phyloP scores from a whole-genome alignment of 1,139 yeast species.

The Chernovozyma sophiae-reginae region DNA sequence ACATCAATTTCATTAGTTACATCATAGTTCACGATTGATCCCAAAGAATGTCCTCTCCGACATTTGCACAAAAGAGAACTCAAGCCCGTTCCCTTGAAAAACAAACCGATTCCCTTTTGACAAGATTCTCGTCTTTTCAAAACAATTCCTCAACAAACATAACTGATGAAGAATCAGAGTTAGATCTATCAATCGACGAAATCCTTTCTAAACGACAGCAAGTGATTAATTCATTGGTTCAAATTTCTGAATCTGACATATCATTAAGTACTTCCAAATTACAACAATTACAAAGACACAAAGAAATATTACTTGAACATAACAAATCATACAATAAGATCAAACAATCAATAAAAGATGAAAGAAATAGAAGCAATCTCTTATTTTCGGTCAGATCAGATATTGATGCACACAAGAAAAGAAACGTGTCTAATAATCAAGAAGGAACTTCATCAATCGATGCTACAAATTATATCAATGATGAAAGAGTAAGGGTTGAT shows the following conservation, averaged over 20 bases:
- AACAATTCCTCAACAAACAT: slow-evolving; percentile 19
- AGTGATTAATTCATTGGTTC: slow-evolving; percentile 29
- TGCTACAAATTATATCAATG: slow-evolving; percentile 64
- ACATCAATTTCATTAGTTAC: too few relatives aligned
- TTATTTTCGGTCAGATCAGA: slow-evolving; percentile 75
- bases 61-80: slow-evolving; percentile 37
- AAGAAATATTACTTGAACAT: slow-evolving; percentile 72
- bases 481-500: slow-evolving; percentile 73
- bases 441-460: slow-evolving; percentile 22
- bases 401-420: slow-evolving; percentile 55
- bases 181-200: slow-evolving; percentile 48
- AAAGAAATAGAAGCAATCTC: slow-evolving; percentile 70
- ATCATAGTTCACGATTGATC: too few relatives aligned
- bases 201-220: slow-evolving; percentile 31
- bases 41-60: slow-evolving; percentile 33
- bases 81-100: slow-evolving; percentile 40
- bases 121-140: slow-evolving; percentile 33
- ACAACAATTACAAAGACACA: slow-evolving; percentile 81
- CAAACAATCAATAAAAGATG: slow-evolving; percentile 58
- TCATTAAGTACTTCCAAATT: slow-evolving; percentile 66
- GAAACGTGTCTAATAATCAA: slow-evolving; percentile 23
- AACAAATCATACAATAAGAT: slow-evolving; percentile 59
- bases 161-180: slow-evolving; percentile 54
- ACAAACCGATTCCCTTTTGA: slow-evolving; percentile 36
- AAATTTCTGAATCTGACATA: slow-evolving; percentile 53